A percentile compares a stretch with the other conserved stretches of the same genome.
Evolutionary conservation across 495 filamentous ascomycete genomes (phyloP).

Genomic region (Parachaetomium inaequale): DNA sequence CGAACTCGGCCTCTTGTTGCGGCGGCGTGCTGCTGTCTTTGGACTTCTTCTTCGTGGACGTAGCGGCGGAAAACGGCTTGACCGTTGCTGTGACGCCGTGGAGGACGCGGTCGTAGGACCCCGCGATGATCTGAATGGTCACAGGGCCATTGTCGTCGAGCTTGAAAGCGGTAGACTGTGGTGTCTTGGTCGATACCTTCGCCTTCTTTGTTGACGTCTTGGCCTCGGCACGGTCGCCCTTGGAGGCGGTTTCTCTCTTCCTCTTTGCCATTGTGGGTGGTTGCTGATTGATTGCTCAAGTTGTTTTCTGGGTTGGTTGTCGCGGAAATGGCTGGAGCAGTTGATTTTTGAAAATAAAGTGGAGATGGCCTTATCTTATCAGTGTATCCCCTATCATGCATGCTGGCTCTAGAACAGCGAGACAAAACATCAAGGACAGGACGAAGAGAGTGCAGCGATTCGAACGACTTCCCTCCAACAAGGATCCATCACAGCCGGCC

Average conservation of each 20-base stretch:
- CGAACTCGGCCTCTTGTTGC: constrained; percentile 55
- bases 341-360: constrained; percentile 17
- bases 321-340: no score
- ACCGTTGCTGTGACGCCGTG: constrained; percentile 85
- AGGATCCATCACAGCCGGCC: background rate
- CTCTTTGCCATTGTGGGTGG: constrained; percentile 62
- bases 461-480: background rate
- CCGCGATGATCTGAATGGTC: constrained; percentile 83
- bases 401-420: background rate
- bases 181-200: constrained; percentile 28
- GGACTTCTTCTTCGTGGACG: constrained; percentile 18
- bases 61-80: constrained; percentile 29
- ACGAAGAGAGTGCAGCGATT: background rate
- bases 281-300: background rate
- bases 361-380: constrained; percentile 28
- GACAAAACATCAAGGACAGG: background rate
- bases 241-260: constrained; percentile 56
- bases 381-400: background rate
- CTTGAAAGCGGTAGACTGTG: constrained; percentile 24
- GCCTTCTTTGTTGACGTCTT: constrained; percentile 37
- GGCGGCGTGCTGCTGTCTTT: constrained; percentile 13
- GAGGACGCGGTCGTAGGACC: constrained; percentile 90
- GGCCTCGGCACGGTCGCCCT: constrained; percentile 20
- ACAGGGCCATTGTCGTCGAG: constrained; percentile 35
- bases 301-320: background rate